Evolutionary conservation across 1,284 basidiomycete species (phyloP).

Genomic region (Clitocybe nebularis): DNA sequence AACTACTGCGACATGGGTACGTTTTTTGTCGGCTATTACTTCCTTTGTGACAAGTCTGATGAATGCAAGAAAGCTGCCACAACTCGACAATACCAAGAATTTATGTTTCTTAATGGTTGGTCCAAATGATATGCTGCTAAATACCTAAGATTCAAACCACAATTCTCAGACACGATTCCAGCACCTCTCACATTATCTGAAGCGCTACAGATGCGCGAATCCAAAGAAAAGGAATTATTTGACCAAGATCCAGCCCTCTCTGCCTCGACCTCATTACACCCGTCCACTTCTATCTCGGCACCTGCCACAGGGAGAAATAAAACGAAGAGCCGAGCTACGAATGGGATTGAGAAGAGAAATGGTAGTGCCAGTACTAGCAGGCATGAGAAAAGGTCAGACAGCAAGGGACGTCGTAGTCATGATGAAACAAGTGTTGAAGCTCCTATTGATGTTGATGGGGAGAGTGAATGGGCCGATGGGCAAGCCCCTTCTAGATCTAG

Average conservation of each 20-base stretch:
- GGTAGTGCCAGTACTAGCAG: constrained; percentile 19
- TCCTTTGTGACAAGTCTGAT: constrained; percentile 6
- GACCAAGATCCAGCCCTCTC: constrained; percentile 58
- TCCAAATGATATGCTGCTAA: constrained; percentile 1
- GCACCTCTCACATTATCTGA: constrained; percentile 52
- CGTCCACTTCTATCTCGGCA: constrained; percentile 13
- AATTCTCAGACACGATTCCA: constrained; percentile 61
- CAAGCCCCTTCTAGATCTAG: constrained; percentile 14
- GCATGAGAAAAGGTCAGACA: constrained; percentile 11
- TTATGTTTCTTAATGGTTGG: constrained; percentile 65
- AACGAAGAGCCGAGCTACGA: constrained; percentile 30
- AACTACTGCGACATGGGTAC: constrained; percentile 68
- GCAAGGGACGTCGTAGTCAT: constrained; percentile 2
- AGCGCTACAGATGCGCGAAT: constrained; percentile 53
- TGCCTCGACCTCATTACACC: constrained; percentile 22
- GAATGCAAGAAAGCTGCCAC: constrained; percentile 41
- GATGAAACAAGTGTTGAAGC: not conserved
- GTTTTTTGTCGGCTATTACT: constrained; percentile 19
- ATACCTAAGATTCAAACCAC: constrained; percentile 8
- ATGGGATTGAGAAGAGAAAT: constrained; percentile 39
- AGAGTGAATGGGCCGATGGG: constrained; percentile 22
- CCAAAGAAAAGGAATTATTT: constrained; percentile 52
- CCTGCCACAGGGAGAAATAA: constrained; percentile 32
- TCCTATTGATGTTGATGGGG: constrained; percentile 5
- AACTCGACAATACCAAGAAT: constrained; percentile 58